These are phyloP conservation scores for Aaosphaeria pasadenensis DNA, from an alignment of 2,329 filamentous ascomycete genomes.

Conservation along the genomic window DNA sequence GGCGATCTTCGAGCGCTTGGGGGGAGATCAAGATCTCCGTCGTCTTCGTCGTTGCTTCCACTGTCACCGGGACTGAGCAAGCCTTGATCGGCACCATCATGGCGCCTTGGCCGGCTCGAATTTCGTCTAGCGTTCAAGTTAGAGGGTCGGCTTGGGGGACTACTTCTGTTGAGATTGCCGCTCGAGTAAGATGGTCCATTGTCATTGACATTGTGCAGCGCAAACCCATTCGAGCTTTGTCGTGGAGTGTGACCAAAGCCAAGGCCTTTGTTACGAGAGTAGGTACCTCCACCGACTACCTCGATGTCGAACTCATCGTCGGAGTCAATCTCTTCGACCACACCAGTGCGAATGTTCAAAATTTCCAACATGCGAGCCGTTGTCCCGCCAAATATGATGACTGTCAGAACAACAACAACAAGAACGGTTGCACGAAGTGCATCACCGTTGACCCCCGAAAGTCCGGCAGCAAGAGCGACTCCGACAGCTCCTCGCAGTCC, in stretches of 20 bases:
- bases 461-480: conserved; percentile 85
- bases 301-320: conserved; percentile 99
- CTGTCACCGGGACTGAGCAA: conserved; percentile 51
- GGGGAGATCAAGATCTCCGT: conserved; percentile 58
- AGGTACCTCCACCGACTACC: conserved; percentile 62
- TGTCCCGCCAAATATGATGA: conserved; percentile 98
- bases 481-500: conserved; percentile 93
- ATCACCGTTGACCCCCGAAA: conserved; percentile 76
- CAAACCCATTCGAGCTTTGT: conserved; percentile 51
- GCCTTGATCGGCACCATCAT: conserved; percentile 52
- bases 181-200: conserved; percentile 59
- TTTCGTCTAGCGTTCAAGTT: conserved; percentile 50
- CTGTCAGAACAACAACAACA: conserved; percentile 93
- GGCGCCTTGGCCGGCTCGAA: conserved; percentile 47
- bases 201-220: conserved; percentile 48
- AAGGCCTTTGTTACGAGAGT: conserved; percentile 74
- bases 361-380: conserved; percentile 98
- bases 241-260: conserved; percentile 77
- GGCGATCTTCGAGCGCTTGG: conserved; percentile 53
- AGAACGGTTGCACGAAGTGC: conserved; percentile 92
- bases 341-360: conserved; percentile 89
- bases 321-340: conserved; percentile 94
- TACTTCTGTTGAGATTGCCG: conserved; percentile 53
- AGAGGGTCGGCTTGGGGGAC: conserved; percentile 41
- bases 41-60: conserved; percentile 52